Base-by-base conservation (phyloP, 2,329 filamentous ascomycete genomes). In the Rutstroemia sydowiana region DNA sequence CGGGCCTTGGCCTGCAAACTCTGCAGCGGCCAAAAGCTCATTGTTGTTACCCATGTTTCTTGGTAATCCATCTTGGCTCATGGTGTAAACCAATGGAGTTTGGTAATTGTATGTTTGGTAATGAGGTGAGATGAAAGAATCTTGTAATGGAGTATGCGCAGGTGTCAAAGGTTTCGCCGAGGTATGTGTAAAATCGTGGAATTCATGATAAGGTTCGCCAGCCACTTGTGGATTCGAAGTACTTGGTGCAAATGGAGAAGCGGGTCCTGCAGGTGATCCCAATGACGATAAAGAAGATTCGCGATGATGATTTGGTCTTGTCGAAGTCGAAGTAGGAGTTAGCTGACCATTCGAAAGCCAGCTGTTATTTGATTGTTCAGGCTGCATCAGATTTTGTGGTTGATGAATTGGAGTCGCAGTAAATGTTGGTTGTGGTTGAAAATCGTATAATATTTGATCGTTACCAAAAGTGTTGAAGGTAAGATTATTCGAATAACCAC, bases 261-360 rank as follows among this genome's bases (percentile, higher is more conserved):
- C 71, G 16, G 80, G 80, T n/a, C 76, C 78, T 32, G 76, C 73
- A 8, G 50, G 43, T 0, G 80, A 83, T 10, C 77, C 78, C 37
- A 82, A 61, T 0, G 81, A 83, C 0, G 80, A 83, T 34, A 81
- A 68, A 6, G 79, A 83, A 2, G 79, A 78, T 57, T 83, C 79
- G 58, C 80, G 75, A 42, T 83, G 73, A 60, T 84, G 80, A 21
- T 44, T 43, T 18, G 55, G 51, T 55, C 62, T 60, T 5, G 42
- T 45, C 16, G 61, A 61, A 13, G 58, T 57, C 16, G 65, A 66
- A 28, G 60, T 62, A n/a, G 65, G 64, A 6, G 65, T 66, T 41
- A 65, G 55, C 57, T 66, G 63, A 45, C 61, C 63, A 58, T 64
- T 61, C n/a, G 61, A 58, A 34, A 61, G 57, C 61, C 60, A 65